Evolutionary conservation across 768 basidiomycete species (phyloP).

Genomic region (Tephrocybe sp.): DNA sequence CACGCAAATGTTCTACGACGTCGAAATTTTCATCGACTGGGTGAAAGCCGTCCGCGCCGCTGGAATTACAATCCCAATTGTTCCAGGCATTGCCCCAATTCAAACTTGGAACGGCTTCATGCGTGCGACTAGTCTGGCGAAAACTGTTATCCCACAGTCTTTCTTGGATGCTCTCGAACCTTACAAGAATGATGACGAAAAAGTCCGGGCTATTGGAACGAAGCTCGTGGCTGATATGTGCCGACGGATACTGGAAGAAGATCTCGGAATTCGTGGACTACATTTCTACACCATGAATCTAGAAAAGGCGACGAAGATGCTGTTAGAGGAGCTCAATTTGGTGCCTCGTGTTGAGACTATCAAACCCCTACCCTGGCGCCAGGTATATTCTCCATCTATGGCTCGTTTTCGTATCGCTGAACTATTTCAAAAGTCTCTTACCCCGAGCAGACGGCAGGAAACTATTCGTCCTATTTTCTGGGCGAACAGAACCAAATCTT

Average conservation of each 20-base stretch:
- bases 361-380: slow-evolving; percentile 97
- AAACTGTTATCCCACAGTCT: slow-evolving; percentile 73
- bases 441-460: slow-evolving; percentile 87
- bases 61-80: slow-evolving; percentile 86
- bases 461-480: slow-evolving; percentile 98
- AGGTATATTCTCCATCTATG: slow-evolving; percentile 44
- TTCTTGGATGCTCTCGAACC: slow-evolving; percentile 82
- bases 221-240: slow-evolving; percentile 96
- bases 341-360: slow-evolving; percentile 88
- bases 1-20: slow-evolving; percentile 98
- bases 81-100: slow-evolving; percentile 93
- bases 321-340: slow-evolving; percentile 88
- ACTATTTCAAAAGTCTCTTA: slow-evolving; percentile 65
- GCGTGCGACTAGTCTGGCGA: slow-evolving; percentile 76
- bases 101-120: slow-evolving; percentile 96
- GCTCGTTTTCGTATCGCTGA: slow-evolving; percentile 14
- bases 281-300: slow-evolving; percentile 99
- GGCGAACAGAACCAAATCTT: slow-evolving; percentile 95
- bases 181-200: slow-evolving; percentile 89
- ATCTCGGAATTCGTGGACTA: slow-evolving; percentile 82
- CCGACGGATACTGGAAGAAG: slow-evolving; percentile 74
- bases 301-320: slow-evolving; percentile 93
- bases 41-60: slow-evolving; percentile 78
- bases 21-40: slow-evolving; percentile 90
- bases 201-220: slow-evolving; percentile 90